phyloP scores from a whole-genome alignment of 106 monocot genomes.

The Phalaenopsis equestris region DNA sequence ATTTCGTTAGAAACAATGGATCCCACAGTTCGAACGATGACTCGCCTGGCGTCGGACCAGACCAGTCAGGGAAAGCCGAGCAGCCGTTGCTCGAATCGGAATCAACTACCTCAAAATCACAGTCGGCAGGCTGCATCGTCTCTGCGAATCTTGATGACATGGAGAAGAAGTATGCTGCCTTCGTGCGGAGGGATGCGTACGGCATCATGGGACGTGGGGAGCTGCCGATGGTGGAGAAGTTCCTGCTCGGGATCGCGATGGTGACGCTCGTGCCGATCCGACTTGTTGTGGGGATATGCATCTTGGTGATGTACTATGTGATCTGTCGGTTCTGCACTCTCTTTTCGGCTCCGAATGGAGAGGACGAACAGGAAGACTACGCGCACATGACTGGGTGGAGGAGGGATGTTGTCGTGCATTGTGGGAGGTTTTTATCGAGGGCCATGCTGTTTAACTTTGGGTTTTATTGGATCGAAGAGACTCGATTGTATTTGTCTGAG shows the following conservation, averaged over 20 bases:
- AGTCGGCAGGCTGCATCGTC: neutral
- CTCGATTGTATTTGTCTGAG: constrained; percentile 19
- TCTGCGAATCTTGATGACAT: neutral
- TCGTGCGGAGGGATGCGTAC: constrained; percentile 9
- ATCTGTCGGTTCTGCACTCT: constrained; percentile 79
- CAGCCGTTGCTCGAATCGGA: constrained; percentile 4
- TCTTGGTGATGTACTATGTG: constrained; percentile 61
- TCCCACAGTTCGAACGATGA: neutral
- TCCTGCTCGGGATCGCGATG: constrained; percentile 46
- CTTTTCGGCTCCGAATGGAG: constrained; percentile 49
- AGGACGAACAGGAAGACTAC: constrained; percentile 52
- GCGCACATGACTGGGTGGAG: constrained; percentile 71
- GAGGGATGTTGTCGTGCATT: constrained; percentile 45
- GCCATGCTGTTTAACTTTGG: constrained; percentile 63
- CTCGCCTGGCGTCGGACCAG: neutral
- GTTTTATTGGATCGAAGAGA: constrained; percentile 70
- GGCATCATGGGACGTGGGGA: constrained; percentile 11
- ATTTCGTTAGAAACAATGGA: neutral
- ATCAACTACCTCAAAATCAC: neutral
- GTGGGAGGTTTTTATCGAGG: constrained; percentile 51
- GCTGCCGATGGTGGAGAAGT: constrained; percentile 37
- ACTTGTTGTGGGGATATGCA: constrained; percentile 33
- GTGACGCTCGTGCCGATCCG: constrained; percentile 72
- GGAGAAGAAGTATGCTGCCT: constrained; percentile 12
- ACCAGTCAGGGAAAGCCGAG: neutral